Base-by-base conservation (phyloP, 1,139 yeast species). In the Blastobotrys serpentis region DNA sequence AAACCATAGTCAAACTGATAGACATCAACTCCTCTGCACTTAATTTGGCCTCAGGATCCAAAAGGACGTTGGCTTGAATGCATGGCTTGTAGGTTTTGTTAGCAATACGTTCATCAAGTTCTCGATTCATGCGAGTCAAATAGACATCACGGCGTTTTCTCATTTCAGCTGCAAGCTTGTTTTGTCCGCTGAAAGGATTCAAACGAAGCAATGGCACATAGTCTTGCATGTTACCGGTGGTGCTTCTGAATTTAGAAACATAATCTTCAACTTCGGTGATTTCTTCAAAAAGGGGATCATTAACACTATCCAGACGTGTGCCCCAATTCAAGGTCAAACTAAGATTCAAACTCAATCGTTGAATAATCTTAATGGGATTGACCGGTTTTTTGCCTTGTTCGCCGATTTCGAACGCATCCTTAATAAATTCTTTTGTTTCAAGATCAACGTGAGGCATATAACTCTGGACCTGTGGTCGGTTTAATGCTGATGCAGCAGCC, bases 1-100 rank as follows among this genome's bases (percentile, higher is more conserved):
- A 81, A 0, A 84, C 81, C 82, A 84, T 79, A 0, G 90, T 81
- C 39, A 84, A 66, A 59, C 89, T 82, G 10, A 82, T 74, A 38
- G 86, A 78, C 51, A 74, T 73, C 42, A 82, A 62, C 57, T 84
- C 87, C 2, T 65, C 64, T 0, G 62, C 62, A 8, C 66, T 63
- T 26, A 75, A 55, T 16, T 48, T 52, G 16, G 56, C 51, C 8
- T 51, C 54, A 4, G 54, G 51, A 29, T 62, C 62, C 37, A 66
- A 60, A 26, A 73, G 56, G 6, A 74, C 66, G 39, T 65, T 63
- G 2, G 79, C 80, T 10, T 77, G 72, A 44, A 79, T 64, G 49
- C 78, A 71, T 16, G 71, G 64, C 49, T 62, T 55, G 40, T 64
- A 45, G 18, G 52, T 46, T 18, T 51, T 52, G 39, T 50, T 45